A percentile compares a stretch with the other conserved stretches of the same genome.
phyloP scores from a whole-genome alignment of 495 filamentous ascomycete species.

The Podospora sp. region DNA sequence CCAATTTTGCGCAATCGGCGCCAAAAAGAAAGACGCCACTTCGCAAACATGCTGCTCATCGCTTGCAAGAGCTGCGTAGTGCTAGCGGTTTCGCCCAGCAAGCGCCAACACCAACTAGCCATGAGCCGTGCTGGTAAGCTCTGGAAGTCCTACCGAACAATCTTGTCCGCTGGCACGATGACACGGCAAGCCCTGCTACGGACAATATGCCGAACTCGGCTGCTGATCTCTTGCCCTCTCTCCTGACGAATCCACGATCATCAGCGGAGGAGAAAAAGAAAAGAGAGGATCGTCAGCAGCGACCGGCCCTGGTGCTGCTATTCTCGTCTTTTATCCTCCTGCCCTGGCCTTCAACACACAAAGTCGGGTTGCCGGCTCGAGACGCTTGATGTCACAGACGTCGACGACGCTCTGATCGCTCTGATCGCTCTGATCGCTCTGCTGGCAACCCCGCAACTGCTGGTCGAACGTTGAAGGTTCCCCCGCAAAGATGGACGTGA shows the following conservation, averaged over 20 bases:
- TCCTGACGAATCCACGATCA: background rate
- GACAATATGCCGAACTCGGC: constrained; percentile 21
- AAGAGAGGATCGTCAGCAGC: background rate
- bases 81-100: background rate
- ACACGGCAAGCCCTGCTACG: too few relatives aligned
- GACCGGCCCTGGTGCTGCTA: background rate
- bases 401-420: background rate
- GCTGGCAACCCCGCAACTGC: background rate
- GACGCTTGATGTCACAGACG: constrained; percentile 16
- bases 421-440: background rate
- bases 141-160: constrained; percentile 5
- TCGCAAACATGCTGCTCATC: background rate
- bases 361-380: constrained; percentile 1
- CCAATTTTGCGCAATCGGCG: background rate
- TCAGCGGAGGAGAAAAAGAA: constrained; percentile 1
- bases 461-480: background rate
- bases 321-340: constrained; percentile 11
- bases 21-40: background rate
- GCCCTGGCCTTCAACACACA: background rate
- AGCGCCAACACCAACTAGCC: background rate
- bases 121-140: background rate
- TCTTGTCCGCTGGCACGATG: background rate
- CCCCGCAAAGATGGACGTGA: background rate
- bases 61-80: too few relatives aligned
- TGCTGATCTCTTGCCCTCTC: constrained; percentile 15